phyloP scores from a whole-genome alignment of 179 eudicot species.

The Amaranthus tricolor region DNA sequence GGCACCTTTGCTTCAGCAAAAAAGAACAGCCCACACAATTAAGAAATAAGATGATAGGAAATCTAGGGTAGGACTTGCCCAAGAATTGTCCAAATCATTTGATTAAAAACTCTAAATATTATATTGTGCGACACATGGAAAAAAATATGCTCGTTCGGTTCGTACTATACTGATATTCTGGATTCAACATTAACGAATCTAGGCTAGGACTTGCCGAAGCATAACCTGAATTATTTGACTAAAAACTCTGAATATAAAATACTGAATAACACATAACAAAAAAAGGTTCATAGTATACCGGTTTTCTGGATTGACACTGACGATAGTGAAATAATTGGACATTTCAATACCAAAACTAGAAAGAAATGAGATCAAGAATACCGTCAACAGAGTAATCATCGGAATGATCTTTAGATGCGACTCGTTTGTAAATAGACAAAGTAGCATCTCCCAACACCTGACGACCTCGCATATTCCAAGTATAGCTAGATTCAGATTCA shows the following conservation, averaged over 20 bases:
- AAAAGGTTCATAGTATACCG: too few relatives aligned
- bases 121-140: too few relatives aligned
- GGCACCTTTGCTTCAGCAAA: too few relatives aligned
- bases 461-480: slow-evolving; percentile 52
- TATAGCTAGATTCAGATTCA: background rate
- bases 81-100: too few relatives aligned
- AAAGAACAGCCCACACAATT: too few relatives aligned
- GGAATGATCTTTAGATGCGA: slow-evolving; percentile 44
- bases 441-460: slow-evolving; percentile 37
- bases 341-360: background rate
- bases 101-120: too few relatives aligned
- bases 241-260: background rate
- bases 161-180: too few relatives aligned
- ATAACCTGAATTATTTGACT: background rate
- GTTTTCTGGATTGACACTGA: background rate
- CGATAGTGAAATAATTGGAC: background rate
- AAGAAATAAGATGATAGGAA: too few relatives aligned
- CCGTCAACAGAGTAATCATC: slow-evolving; percentile 34
- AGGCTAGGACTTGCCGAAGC: background rate
- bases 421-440: slow-evolving; percentile 53
- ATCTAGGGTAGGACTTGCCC: too few relatives aligned
- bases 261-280: background rate
- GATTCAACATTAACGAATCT: too few relatives aligned
- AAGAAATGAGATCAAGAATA: slow-evolving; percentile 6
- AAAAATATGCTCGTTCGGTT: too few relatives aligned